Conservation (phyloP, 2,329 filamentous ascomycete genomes). For the Monilinia polystroma region DNA sequence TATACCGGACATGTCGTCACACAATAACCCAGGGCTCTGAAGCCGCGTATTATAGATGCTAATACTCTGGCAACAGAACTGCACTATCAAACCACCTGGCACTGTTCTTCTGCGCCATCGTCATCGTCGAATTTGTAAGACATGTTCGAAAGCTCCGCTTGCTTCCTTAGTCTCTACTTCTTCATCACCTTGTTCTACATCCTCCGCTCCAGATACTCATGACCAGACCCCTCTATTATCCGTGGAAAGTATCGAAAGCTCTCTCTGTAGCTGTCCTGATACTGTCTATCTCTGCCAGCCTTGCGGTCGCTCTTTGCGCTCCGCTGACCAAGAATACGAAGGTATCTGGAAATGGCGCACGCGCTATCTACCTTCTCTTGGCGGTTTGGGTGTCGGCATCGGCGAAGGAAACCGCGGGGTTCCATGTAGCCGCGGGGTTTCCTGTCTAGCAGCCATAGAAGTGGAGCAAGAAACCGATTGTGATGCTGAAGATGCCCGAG, state of each 20-base stretch:
- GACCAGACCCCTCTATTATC: slow-evolving; percentile 49
- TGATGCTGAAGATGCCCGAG: slow-evolving; percentile 69
- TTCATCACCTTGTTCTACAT: slow-evolving; percentile 3
- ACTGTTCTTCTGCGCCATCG: slow-evolving; percentile 66
- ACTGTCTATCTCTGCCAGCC: slow-evolving; percentile 81
- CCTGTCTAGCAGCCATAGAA: slow-evolving; percentile 73
- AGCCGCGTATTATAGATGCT: not conserved
- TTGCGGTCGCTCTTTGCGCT: slow-evolving; percentile 71
- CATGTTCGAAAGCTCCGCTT: slow-evolving; percentile 72
- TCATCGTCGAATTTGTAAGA: slow-evolving; percentile 76
- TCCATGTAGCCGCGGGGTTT: slow-evolving; percentile 75
- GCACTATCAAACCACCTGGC: slow-evolving; percentile 78
- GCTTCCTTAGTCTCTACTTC: slow-evolving; percentile 45
- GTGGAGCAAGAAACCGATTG: slow-evolving; percentile 84
- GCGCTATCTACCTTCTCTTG: slow-evolving; percentile 77
- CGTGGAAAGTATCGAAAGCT: slow-evolving; percentile 40
- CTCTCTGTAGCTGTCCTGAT: slow-evolving; percentile 42
- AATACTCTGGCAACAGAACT: slow-evolving; percentile 62
- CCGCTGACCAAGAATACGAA: slow-evolving; percentile 58
- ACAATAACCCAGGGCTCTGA: not conserved
- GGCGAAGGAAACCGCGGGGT: slow-evolving; percentile 87
- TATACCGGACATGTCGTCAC: not conserved
- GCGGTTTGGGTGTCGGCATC: slow-evolving; percentile 79
- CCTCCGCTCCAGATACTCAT: slow-evolving; percentile 6
- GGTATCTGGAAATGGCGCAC: slow-evolving; percentile 86